phyloP scores from a whole-genome alignment of 208 protist species.

The Leishmania tropica region DNA sequence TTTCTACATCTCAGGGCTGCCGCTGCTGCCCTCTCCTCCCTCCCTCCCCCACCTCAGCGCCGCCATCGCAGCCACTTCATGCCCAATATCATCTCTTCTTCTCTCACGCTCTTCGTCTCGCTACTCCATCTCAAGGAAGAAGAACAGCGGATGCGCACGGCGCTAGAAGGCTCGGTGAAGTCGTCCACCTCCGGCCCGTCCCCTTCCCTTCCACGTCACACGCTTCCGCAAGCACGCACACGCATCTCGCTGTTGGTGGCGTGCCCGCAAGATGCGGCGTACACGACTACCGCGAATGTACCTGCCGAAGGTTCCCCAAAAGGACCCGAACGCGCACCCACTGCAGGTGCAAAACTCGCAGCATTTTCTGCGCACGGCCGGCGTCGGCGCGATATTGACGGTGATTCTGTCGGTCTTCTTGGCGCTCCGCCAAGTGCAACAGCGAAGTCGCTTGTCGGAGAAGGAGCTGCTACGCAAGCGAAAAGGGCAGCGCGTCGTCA shows the following conservation, averaged over 20 bases:
- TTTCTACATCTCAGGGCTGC: neutral
- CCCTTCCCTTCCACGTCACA: neutral
- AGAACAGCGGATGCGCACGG: neutral
- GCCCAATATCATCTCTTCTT: neutral
- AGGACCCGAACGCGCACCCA: constrained; percentile 49
- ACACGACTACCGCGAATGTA: constrained; percentile 52
- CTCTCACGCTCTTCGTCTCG: neutral
- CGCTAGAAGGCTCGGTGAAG: neutral
- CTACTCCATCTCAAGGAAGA: neutral
- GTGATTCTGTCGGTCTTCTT: constrained; percentile 35
- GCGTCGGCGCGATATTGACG: constrained; percentile 33
- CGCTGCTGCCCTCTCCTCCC: neutral
- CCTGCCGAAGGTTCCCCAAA: constrained; percentile 45
- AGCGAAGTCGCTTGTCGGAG: constrained; percentile 39
- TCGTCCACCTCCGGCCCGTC: neutral
- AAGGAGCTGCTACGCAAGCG: constrained; percentile 33
- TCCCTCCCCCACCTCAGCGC: neutral
- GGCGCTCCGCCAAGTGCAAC: constrained; percentile 47
- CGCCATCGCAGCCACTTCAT: neutral
- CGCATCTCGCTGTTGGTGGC: neutral
- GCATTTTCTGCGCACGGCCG: constrained; percentile 44
- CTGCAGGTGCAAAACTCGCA: constrained; percentile 56
- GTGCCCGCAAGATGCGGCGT: constrained; percentile 11
- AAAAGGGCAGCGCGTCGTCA: constrained; percentile 63
- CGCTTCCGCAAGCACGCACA: neutral